Evolutionary conservation across 2,329 filamentous ascomycete genomes (phyloP).

Genomic region (Thelonectria rubi): DNA sequence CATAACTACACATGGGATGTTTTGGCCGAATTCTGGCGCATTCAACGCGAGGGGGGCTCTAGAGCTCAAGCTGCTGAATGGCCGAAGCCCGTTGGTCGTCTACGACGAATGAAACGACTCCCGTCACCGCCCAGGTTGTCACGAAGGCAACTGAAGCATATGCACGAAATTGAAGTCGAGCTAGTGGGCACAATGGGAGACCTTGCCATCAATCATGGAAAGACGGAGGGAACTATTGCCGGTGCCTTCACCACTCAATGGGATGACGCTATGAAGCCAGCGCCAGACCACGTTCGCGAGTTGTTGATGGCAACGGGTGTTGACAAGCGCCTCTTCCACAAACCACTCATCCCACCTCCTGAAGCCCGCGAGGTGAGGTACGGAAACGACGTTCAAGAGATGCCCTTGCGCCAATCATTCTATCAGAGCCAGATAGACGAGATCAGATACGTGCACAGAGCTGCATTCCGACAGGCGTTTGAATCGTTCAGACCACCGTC

Average conservation of each 20-base stretch:
- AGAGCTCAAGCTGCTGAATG: not conserved
- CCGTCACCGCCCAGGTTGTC: conserved; percentile 13
- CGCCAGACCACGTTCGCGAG: conserved; percentile 27
- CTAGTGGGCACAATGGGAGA: conserved; percentile 24
- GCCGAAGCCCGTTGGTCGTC: not conserved
- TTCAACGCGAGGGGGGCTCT: not conserved
- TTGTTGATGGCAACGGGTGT: conserved; percentile 24
- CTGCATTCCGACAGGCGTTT: conserved; percentile 19
- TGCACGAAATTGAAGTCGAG: conserved; percentile 21
- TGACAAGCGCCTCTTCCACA: conserved; percentile 8
- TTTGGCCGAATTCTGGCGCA: conserved; percentile 4
- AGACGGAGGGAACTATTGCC: conserved; percentile 31
- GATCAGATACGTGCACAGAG: conserved; percentile 15
- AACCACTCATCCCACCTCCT: not conserved
- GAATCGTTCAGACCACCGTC: conserved; percentile 24
- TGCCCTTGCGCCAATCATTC: conserved; percentile 1
- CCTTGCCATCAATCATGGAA: conserved; percentile 28
- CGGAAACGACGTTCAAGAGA: conserved; percentile 4
- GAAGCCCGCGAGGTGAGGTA: not conserved
- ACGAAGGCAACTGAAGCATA: conserved; percentile 1
- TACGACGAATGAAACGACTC: not conserved
- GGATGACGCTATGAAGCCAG: conserved; percentile 25
- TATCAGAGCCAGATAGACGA: conserved; percentile 17
- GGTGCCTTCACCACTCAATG: conserved; percentile 30
- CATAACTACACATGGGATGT: not conserved